Conservation (phyloP, 208 protist genomes). For the Wallacemonas sp. region DNA sequence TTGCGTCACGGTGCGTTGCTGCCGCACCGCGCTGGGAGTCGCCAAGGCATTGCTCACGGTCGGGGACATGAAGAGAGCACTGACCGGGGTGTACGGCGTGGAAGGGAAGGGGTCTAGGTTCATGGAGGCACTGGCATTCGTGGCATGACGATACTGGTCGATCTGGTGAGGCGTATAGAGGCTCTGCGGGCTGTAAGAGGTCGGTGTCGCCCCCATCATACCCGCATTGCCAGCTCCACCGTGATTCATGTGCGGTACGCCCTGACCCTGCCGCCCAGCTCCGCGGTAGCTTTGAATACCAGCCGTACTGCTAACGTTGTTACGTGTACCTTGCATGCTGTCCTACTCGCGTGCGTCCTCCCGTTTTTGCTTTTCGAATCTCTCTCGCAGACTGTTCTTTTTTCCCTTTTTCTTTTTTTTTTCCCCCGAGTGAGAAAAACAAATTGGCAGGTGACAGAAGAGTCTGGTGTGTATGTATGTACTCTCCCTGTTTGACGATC, state of each 20-base stretch:
- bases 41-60: constrained; percentile 52
- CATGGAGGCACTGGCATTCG: constrained; percentile 46
- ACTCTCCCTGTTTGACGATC: too few relatives aligned
- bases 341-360: neutral
- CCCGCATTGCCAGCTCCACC: constrained; percentile 2
- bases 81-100: constrained; percentile 77
- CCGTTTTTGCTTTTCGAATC: neutral
- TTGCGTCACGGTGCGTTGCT: constrained; percentile 55
- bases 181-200: constrained; percentile 52
- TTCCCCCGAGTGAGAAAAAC: neutral
- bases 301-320: constrained; percentile 20
- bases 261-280: constrained; percentile 10
- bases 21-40: constrained; percentile 30
- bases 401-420: constrained; percentile 8
- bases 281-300: constrained; percentile 12
- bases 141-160: constrained; percentile 52
- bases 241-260: constrained; percentile 15
- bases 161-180: constrained; percentile 66
- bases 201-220: constrained; percentile 25
- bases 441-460: too few relatives aligned
- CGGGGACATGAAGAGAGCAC: constrained; percentile 74
- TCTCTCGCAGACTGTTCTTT: neutral
- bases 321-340: constrained; percentile 4
- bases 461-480: too few relatives aligned
- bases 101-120: constrained; percentile 72